Base-by-base conservation (phyloP, 805 yeast species). In the Yarrowia divulgata region DNA sequence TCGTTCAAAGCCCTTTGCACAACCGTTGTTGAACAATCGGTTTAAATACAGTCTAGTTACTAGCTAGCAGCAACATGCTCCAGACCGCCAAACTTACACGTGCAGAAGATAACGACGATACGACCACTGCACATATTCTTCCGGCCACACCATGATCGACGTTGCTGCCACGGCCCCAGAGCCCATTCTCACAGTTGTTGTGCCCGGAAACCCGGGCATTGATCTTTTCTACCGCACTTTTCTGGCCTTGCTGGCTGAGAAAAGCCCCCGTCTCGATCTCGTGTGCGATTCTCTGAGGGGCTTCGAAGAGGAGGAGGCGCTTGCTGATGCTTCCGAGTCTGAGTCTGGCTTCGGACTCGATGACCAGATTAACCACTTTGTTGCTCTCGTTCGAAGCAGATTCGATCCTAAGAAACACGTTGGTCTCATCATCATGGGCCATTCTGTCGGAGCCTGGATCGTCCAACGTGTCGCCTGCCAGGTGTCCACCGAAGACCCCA, bases 371-470 rank as follows among this genome's bases (percentile, higher is more conserved):
- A 40, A 23, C 37, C 57, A 63, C 48, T 63, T 63, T 34, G 45
- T 49, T 9, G 49, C 52, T 1, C 48, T 63, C 2, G 68, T 63
- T 6, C 35, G 45, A 16, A 37, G 34, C 48, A 48, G 14, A 23
- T 63, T 48, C 48, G 45, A 48, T 16, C 55, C 55, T 39, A 18
- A 42, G 14, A 60, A 34, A 19, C 68, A 63, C 42, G 48, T 37
- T 13, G 52, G 55, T 3, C 37, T 88, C 6, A 78, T 80, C 67
- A 78, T 89, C 23, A 76, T 88, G 72, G 89, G 91, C 19, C 95
- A 90, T 75, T 89, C 94, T 0, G 85, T 89, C 9, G 95, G 95
- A 1, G 81, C 87, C 4, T 90, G 85, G 80, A 80, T 90, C 49
- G 75, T 81, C 2, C 93, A 90, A 75, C 76, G 89, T 57, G 80